These are phyloP conservation scores for Mucor velutinosus DNA, from an alignment of 371 early-diverging fungal genomes.

Conservation along the genomic window DNA sequence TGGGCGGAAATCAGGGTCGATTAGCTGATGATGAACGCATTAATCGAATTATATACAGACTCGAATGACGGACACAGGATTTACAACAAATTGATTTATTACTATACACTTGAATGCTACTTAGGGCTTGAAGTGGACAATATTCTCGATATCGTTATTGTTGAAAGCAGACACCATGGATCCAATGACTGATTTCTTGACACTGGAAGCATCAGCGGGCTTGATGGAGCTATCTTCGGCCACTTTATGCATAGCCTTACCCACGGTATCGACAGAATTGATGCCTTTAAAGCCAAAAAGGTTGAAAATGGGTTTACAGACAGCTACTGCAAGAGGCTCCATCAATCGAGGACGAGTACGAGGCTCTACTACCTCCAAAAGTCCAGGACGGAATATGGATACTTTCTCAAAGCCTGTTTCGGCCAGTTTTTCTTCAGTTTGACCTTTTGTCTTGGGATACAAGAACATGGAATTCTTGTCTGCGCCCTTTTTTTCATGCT, in stretches of 20 bases:
- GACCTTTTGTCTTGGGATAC: slow-evolving; percentile 75
- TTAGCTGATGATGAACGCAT: too few species aligned
- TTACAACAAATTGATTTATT: too few species aligned
- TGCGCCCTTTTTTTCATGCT: slow-evolving; percentile 39
- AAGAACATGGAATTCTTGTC: slow-evolving; percentile 64
- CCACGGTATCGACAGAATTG: slow-evolving; percentile 31
- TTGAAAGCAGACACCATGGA: slow-evolving; percentile 5
- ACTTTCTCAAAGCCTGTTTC: slow-evolving; percentile 66
- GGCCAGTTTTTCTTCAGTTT: slow-evolving; percentile 67
- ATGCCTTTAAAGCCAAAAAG: slow-evolving; percentile 19
- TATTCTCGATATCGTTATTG: slow-evolving; percentile 12
- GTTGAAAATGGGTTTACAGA: slow-evolving; percentile 19
- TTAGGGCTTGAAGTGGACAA: slow-evolving; percentile 5
- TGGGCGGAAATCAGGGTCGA: too few species aligned
- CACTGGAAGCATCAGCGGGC: not conserved
- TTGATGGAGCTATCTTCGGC: slow-evolving; percentile 12
- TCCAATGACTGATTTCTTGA: slow-evolving; percentile 12
- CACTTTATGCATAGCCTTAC: slow-evolving; percentile 38
- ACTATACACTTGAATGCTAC: not conserved
- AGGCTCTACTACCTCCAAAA: slow-evolving; percentile 53
- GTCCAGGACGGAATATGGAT: slow-evolving; percentile 67
- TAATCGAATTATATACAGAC: too few species aligned
- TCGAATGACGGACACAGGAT: too few species aligned
- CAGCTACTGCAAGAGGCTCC: slow-evolving; percentile 18
- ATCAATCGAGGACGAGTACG: slow-evolving; percentile 16